These are phyloP conservation scores for Penicillium brevicompactum DNA, from an alignment of 2,329 filamentous ascomycete species.

Conservation along the genomic window DNA sequence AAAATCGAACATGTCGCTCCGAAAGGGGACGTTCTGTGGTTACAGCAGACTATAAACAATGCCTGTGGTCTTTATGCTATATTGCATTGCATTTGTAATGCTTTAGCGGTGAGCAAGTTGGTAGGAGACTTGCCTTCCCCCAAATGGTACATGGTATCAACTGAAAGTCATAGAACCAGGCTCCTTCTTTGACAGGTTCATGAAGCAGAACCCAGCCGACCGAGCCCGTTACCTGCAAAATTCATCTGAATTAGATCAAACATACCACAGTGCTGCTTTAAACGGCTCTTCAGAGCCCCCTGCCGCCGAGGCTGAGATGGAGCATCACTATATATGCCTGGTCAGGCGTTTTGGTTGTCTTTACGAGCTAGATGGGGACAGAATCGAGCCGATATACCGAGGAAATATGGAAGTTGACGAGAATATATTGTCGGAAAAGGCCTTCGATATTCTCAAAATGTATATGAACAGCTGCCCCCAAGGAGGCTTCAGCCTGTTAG, in stretches of 20 bases:
- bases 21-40: neutral
- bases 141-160: neutral
- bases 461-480: constrained; percentile 8
- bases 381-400: neutral
- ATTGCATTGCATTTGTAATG: constrained; percentile 16
- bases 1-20: neutral
- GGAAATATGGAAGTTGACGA: neutral
- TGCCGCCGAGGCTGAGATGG: constrained; percentile 12
- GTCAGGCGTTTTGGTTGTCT: constrained; percentile 4
- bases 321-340: constrained; percentile 19
- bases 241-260: constrained; percentile 3
- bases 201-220: neutral
- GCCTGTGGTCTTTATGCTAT: constrained; percentile 21
- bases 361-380: constrained; percentile 3
- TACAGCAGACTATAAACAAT: constrained; percentile 18
- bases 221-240: constrained; percentile 3
- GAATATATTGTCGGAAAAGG: constrained; percentile 1
- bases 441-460: constrained; percentile 1
- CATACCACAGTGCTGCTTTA: constrained; percentile 8
- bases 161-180: neutral
- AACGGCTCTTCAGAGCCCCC: constrained; percentile 10
- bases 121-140: constrained; percentile 2
- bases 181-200: neutral
- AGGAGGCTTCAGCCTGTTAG: constrained; percentile 9
- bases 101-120: neutral